Percentiles rank a stretch among this genome's conserved stretches.
phyloP scores from a whole-genome alignment of 495 filamentous ascomycete species.

The Rhizodiscina lignyota region DNA sequence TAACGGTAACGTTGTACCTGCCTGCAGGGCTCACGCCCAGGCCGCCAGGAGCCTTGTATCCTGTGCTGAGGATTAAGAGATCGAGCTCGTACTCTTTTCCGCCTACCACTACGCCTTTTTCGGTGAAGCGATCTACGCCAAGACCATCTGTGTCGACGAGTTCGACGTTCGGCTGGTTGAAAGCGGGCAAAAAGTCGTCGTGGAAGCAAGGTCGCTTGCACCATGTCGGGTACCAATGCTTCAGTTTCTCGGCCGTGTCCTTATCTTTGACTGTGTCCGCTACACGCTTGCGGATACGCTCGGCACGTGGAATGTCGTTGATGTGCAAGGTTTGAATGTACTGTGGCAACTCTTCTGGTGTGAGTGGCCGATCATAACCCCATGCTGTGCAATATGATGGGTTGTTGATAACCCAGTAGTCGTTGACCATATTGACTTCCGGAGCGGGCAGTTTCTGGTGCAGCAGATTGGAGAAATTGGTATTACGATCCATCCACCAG shows the following conservation, averaged over 20 bases:
- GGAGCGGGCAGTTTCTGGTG: conserved; percentile 23
- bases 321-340: conserved; percentile 13
- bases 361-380: conserved; percentile 26
- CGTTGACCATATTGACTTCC: conserved; percentile 18
- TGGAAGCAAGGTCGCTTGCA: conserved; percentile 25
- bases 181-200: conserved; percentile 15
- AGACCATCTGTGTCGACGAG: conserved; percentile 38
- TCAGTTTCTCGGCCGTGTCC: conserved; percentile 12
- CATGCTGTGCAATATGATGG: background rate
- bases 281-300: conserved; percentile 15
- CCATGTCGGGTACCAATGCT: conserved; percentile 19
- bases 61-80: conserved; percentile 31
- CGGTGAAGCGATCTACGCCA: conserved; percentile 26
- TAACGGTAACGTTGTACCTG: conserved; percentile 23
- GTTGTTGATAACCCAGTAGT: conserved; percentile 17
- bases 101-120: conserved; percentile 21
- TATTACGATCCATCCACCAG: conserved; percentile 12
- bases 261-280: conserved; percentile 18
- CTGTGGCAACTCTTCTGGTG: conserved; percentile 22
- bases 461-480: conserved; percentile 13
- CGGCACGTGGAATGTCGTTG: conserved; percentile 11
- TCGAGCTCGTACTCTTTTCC: conserved; percentile 28
- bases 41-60: conserved; percentile 28
- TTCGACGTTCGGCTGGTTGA: conserved; percentile 15
- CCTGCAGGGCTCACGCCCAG: conserved; percentile 17